A percentile compares a stretch with the other conserved stretches of the same genome.
phyloP scores from a whole-genome alignment of 2,329 filamentous ascomycete species.

The Aspergillaceae sp. region DNA sequence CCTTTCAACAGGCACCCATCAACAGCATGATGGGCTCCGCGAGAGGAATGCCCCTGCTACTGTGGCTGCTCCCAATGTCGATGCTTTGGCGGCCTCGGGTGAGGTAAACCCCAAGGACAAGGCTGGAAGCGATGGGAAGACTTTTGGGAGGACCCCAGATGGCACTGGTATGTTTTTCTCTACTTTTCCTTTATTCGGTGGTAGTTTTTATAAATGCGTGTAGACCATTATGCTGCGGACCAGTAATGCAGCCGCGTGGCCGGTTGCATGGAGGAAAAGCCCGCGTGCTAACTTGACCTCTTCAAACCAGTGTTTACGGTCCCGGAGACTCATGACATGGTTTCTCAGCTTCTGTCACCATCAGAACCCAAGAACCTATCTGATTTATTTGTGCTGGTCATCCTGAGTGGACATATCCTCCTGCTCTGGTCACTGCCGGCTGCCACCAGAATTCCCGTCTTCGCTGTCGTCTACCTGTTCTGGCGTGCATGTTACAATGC shows the following conservation, averaged over 20 bases:
- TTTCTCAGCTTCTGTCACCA: constrained; percentile 90
- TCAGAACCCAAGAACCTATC: constrained; percentile 92
- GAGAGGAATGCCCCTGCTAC: constrained; percentile 36
- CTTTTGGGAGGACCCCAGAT: constrained; percentile 82
- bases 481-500: constrained; percentile 91
- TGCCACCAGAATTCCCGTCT: constrained; percentile 62
- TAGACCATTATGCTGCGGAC: too few relatives aligned
- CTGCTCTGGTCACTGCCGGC: constrained; percentile 65
- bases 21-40: constrained; percentile 36
- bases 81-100: constrained; percentile 30
- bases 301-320: constrained; percentile 74
- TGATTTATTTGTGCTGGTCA: constrained; percentile 68
- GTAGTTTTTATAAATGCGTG: not conserved
- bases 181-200: not conserved
- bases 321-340: constrained; percentile 96
- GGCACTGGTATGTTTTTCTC: constrained; percentile 63
- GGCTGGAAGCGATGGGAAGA: constrained; percentile 57
- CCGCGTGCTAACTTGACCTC: constrained; percentile 11
- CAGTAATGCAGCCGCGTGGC: not conserved
- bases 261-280: not conserved
- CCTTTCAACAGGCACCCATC: constrained; percentile 30
- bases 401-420: constrained; percentile 67
- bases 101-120: constrained; percentile 39
- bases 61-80: constrained; percentile 37
- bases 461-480: constrained; percentile 77